These are phyloP conservation scores for Myxozyma monticola DNA, from an alignment of 805 yeast genomes.

Conservation along the genomic window DNA sequence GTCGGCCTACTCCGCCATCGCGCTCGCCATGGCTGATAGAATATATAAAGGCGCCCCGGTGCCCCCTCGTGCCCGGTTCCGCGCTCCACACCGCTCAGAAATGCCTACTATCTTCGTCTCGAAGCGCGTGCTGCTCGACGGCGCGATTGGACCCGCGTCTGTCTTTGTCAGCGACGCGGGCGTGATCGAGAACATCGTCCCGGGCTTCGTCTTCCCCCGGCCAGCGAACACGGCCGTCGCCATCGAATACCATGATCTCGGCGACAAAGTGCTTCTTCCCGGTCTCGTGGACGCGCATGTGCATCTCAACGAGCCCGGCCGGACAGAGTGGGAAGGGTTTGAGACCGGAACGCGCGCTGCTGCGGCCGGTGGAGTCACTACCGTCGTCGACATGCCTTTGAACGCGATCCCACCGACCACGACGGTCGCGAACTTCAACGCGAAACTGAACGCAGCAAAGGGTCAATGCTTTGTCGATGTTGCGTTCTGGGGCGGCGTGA, in stretches of 20 bases:
- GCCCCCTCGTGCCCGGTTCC: too few species aligned
- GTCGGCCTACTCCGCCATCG: constrained; percentile 10
- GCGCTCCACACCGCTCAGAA: too few species aligned
- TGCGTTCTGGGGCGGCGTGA: constrained; percentile 95
- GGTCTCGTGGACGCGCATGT: constrained; percentile 94
- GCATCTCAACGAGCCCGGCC: constrained; percentile 94
- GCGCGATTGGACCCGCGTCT: constrained; percentile 35
- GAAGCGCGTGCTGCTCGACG: constrained; percentile 31
- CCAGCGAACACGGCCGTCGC: constrained; percentile 3
- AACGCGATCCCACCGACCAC: constrained; percentile 97
- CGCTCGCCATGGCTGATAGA: too few species aligned
- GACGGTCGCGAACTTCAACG: constrained; percentile 68
- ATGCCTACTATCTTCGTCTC: constrained; percentile 31
- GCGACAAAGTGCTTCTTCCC: constrained; percentile 72
- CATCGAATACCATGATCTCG: constrained; percentile 51
- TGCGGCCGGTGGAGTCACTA: constrained; percentile 94
- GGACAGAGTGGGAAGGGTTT: constrained; percentile 98
- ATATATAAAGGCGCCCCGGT: background rate
- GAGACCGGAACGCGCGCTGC: constrained; percentile 96
- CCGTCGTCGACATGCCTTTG: constrained; percentile 93
- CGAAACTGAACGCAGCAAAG: constrained; percentile 74
- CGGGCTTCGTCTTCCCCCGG: constrained; percentile 26
- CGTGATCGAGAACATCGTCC: constrained; percentile 55
- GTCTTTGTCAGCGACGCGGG: constrained; percentile 46
- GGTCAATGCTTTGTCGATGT: constrained; percentile 89